Evolutionary conservation across 345 rosid species (phyloP), one percentile per base, ranked within the genome.

Genomic region (Populus deltoides): DNA sequence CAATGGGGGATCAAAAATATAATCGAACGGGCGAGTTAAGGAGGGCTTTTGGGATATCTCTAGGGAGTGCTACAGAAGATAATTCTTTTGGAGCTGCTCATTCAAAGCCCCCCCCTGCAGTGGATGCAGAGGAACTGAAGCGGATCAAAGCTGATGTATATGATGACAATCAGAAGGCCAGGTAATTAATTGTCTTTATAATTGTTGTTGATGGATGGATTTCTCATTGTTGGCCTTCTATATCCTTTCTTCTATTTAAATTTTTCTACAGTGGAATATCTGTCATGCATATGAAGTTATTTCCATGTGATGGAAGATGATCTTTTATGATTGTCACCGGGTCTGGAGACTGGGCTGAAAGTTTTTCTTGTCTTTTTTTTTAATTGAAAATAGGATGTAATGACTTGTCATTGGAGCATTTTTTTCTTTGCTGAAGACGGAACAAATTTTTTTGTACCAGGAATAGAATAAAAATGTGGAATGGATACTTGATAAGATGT

Each of bases 71-170:
- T 7, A 38, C 79, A 10, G 91, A 83, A 70, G 90, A 88, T 41
- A 84, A 81, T 78, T 57, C 87, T 78, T 85, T 83, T 75, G 86
- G 89, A 75, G 84, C 86, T 63, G 83, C 82, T 70, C 84, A 79
- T 78, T 61, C 85, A 13, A 90, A 90, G 78, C 77, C 87, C 67
- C 74, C 83, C 67, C 81, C 83, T 63, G 79, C 85, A 11, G 87
- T 77, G 66, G 86, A 83, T 31, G 66, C 79, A 12, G 89, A 87
- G 81, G 93, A 90, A 71, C 79, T 90, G 75, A 88, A 81, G 80
- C 87, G 87, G 71, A 81, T 83, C 65, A 88, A 75, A 80, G 73
- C 67, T 33, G 81, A 81, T 75, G 68, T 90, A 74, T 29, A 31
- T 22, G 89, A 87, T 66, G 68, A 78, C 76, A 63, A 75, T 51